Evolutionary conservation across 371 early-diverging fungal species (phyloP).

Genomic region (Mortierella sp.): DNA sequence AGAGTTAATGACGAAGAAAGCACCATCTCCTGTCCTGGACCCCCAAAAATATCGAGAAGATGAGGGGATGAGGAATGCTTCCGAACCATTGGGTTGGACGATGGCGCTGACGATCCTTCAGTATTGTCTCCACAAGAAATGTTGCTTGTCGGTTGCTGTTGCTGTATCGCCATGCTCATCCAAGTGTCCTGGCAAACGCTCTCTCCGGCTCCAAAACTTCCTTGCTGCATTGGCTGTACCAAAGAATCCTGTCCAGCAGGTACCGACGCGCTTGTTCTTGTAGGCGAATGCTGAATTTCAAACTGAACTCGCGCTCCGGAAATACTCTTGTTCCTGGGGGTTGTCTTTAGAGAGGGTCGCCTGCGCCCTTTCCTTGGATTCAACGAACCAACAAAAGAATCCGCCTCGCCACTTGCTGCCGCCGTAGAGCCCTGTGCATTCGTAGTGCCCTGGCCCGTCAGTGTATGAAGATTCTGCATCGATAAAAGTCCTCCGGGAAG

Average conservation of each 20-base stretch:
- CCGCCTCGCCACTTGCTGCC: background rate
- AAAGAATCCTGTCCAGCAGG: background rate
- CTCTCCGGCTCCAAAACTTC: background rate
- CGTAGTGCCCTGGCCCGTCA: background rate
- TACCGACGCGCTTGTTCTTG: background rate
- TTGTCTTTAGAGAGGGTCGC: constrained; percentile 32
- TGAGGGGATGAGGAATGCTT: background rate
- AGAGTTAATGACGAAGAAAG: background rate
- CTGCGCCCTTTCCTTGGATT: constrained; percentile 25
- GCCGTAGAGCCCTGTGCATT: background rate
- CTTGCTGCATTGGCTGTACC: background rate
- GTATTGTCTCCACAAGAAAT: background rate
- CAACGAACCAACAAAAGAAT: background rate
- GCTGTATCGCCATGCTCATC: background rate
- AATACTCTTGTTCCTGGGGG: background rate
- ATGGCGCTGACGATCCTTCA: background rate
- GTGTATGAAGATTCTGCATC: background rate
- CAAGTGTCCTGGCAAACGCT: background rate
- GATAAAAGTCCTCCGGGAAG: background rate
- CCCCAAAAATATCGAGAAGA: background rate
- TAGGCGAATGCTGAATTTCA: constrained; percentile 9
- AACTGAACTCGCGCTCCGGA: constrained; percentile 28
- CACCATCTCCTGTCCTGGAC: background rate
- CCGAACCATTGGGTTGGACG: background rate
- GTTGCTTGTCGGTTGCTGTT: background rate